phyloP scores from a whole-genome alignment of 345 rosid genomes.

The Adansonia digitata region DNA sequence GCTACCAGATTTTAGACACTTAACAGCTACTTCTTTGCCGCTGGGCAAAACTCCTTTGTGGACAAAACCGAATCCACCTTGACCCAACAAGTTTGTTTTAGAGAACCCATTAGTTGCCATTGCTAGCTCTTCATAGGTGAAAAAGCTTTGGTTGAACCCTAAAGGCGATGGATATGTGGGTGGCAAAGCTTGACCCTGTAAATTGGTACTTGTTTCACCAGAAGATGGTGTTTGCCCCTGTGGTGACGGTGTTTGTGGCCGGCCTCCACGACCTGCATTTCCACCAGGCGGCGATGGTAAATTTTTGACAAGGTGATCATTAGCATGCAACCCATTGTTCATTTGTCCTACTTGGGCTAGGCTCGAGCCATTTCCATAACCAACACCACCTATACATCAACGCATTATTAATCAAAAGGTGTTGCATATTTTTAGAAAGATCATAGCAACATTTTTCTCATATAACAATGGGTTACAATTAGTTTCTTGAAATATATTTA shows the following conservation, averaged over 20 bases:
- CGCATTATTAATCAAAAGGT: not conserved
- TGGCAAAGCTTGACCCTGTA: conserved; percentile 38
- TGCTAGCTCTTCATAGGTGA: conserved; percentile 65
- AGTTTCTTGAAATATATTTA: not conserved
- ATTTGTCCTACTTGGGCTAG: conserved; percentile 12
- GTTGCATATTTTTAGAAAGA: not conserved
- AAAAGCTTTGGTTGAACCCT: conserved; percentile 59
- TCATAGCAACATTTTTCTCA: not conserved
- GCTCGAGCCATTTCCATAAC: conserved; percentile 25
- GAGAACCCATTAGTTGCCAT: conserved; percentile 66
- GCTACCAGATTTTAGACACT: conserved; percentile 69
- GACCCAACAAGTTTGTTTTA: conserved; percentile 55
- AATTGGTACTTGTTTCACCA: conserved; percentile 42
- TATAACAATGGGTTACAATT: not conserved
- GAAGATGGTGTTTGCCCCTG: conserved; percentile 21
- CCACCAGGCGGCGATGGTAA: conserved; percentile 38
- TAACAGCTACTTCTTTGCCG: conserved; percentile 84
- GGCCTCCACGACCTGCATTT: conserved; percentile 22
- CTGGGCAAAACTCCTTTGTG: conserved; percentile 68
- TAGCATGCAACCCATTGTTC: conserved; percentile 3
- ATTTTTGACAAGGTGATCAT: conserved; percentile 18
- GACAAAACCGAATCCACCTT: conserved; percentile 88
- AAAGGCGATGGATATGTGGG: conserved; percentile 48
- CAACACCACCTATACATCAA: conserved; percentile 26
- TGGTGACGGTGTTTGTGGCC: conserved; percentile 37